A percentile compares a stretch with the other conserved stretches of the same genome.
Conservation (phyloP, 225 moss, liverwort and hornwort species). For the Physcomitrium patens region DNA sequence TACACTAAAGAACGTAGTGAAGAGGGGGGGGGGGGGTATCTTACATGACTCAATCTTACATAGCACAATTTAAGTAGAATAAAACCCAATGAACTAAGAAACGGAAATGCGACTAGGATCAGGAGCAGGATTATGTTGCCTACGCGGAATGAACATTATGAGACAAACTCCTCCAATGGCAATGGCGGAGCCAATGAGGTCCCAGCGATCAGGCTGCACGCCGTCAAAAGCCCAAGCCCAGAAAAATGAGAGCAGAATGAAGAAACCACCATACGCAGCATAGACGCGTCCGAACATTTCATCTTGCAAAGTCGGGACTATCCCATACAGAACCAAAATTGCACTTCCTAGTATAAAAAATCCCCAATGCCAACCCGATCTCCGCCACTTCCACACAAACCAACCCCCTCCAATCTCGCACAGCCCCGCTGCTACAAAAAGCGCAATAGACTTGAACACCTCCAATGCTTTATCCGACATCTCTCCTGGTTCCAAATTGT, state of each 20-base stretch:
- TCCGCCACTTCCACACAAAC: constrained; percentile 98
- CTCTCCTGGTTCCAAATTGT: background rate
- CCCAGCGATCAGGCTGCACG: constrained; percentile 84
- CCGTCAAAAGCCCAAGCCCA: constrained; percentile 93
- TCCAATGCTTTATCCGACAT: constrained; percentile 55
- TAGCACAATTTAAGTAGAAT: background rate
- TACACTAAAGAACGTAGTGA: background rate
- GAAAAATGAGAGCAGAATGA: constrained; percentile 78
- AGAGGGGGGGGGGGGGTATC: background rate
- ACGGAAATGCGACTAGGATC: background rate
- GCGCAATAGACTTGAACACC: constrained; percentile 51
- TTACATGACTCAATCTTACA: background rate
- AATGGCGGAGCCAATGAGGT: constrained; percentile 68
- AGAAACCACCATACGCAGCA: constrained; percentile 90
- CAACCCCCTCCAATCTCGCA: constrained; percentile 96
- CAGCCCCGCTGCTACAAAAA: constrained; percentile 74
- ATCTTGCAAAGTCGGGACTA: constrained; percentile 81
- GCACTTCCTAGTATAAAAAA: constrained; percentile 71
- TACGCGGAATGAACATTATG: constrained; percentile 79
- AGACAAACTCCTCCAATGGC: constrained; percentile 77
- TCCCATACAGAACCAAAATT: constrained; percentile 68
- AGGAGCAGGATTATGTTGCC: background rate
- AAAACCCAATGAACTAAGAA: background rate
- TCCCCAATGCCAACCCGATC: constrained; percentile 76
- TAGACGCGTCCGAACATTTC: constrained; percentile 88